These are phyloP conservation scores for Chlorella sp. DNA, from an alignment of 139 green algal species.

Conservation along the genomic window DNA sequence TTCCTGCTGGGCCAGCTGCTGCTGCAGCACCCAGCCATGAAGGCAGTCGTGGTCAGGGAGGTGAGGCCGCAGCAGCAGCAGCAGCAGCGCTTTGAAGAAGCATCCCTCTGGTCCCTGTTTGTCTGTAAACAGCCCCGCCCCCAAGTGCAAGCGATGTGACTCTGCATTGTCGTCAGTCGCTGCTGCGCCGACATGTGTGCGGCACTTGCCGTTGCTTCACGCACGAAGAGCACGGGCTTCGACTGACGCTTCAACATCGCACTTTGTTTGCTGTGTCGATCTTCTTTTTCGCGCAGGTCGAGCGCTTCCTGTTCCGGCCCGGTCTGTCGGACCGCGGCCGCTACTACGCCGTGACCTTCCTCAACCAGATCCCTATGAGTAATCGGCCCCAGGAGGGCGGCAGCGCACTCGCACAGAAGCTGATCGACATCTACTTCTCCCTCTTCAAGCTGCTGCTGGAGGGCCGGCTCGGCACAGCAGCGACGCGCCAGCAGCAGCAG, in stretches of 20 bases:
- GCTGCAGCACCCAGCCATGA: too few species aligned
- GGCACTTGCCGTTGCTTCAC: background rate
- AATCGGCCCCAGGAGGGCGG: constrained; percentile 47
- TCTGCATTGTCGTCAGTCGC: too few species aligned
- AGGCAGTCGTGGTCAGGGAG: too few species aligned
- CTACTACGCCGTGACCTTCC: constrained; percentile 85
- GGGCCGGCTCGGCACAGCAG: constrained; percentile 54
- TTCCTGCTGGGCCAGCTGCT: too few species aligned
- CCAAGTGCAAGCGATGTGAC: too few species aligned
- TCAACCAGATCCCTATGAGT: constrained; percentile 86
- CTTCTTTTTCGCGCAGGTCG: constrained; percentile 28
- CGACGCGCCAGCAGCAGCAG: constrained; percentile 22
- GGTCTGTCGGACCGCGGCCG: constrained; percentile 62
- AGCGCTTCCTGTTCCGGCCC: constrained; percentile 81
- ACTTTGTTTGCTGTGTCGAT: too few species aligned
- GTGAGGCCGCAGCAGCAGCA: too few species aligned
- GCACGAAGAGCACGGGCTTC: background rate
- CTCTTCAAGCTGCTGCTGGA: constrained; percentile 80
- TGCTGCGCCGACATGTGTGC: too few species aligned
- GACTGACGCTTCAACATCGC: too few species aligned
- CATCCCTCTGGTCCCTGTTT: too few species aligned
- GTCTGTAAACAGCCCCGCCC: too few species aligned
- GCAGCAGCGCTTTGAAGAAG: too few species aligned
- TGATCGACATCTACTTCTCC: constrained; percentile 89
- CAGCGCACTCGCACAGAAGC: constrained; percentile 53